Base-by-base conservation (phyloP, 2,329 filamentous ascomycete genomes). In the Stachybotrys chartarum region DNA sequence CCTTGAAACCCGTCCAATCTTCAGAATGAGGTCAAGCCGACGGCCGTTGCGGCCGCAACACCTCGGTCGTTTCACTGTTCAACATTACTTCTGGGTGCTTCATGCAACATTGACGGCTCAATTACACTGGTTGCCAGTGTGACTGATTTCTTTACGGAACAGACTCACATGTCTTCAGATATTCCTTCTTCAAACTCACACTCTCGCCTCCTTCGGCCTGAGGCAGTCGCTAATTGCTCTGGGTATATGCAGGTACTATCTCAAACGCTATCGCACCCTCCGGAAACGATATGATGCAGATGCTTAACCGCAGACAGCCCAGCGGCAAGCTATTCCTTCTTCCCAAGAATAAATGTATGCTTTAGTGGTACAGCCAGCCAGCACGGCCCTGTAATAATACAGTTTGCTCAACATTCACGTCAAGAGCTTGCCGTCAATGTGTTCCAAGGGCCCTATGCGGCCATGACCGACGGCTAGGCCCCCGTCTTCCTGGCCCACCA, bases 261-360 rank as follows among this genome's bases (percentile, higher is more conserved):
- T 97, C 65, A 96, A 95, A 77, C 83, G 89, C 69, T 97, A 97
- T 75, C 86, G 93, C 63, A 85, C 90, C 30, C 75, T 97, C 65
- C 86, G 87, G 66, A 87, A 94, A 74, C 81, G 90, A 68, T 97
- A 97, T 74, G 81, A 85, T 59, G 72, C 67, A 48, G 59, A 66
- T 42, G 70, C 68, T 17, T 73, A 56, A 69, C 45, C 35, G 35
- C 35, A 24, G 24, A 5, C 35, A 2, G 35, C 35, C 35, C 35
- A 42, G 35, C 35, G 35, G 35, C 35, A 42, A 42, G 24, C 35
- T 42, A 42, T 42, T 24, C 4, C 24, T 24, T 24, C 24, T 24
- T 4, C 35, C 35, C 35, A 5, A 42, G 35, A 14, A 42, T 14
- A 42, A 10, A 14, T 42, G 35, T 42, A 42, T 42, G 35, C 35